Base-by-base conservation (phyloP, 2,329 filamentous ascomycete species). In the Monosporascus sp. region DNA sequence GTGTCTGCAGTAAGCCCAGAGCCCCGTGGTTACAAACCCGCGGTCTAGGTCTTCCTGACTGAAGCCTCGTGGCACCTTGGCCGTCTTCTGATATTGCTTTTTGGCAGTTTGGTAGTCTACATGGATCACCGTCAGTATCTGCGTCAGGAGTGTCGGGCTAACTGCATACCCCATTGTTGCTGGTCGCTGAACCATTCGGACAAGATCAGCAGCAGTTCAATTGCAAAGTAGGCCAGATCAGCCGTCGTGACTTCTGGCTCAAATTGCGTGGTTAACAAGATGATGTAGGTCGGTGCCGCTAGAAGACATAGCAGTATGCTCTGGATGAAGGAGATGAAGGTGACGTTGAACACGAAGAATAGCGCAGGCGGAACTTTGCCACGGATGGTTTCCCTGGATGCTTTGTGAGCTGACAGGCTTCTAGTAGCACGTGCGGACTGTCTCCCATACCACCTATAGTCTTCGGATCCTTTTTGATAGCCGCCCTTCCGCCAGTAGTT, bases 401-500 rank as follows among this genome's bases (percentile, higher is more conserved):
- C 46, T 14, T 16, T 20, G 51, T 70, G 51, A 71, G 65, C 55
- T 49, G 54, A 45, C 22, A 22, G 1, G 22, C 8, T 9, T 22
- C 14, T 5, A n/a, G 2, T 45, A 27, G 24, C 16, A 22, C 2
- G 14, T 31, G 16, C 14, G 51, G 46, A 52, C 20, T 14, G 22
- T 22, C 14, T 63, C 68, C 31, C 31, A 49, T 62, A 78, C 85
- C 94, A 99, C 73, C 94, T 83, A 70, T 99, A 99, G 71, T 99
- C 94, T 72, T 99, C 93, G 17, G 88, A 92, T 38, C 94, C 93
- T 58, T 92, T 78, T 17, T 79, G 76, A 70, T 99, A 99, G 24
- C 94, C 94, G 40, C 94, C 94, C 70, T 90, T 96, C 54, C 94
- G 87, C 86, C 89, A 96, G 74, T 97, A 99, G 73, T 99, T 99